Percentiles rank a stretch among this genome's conserved stretches.
Evolutionary conservation across 192 early-diverging fungal species (phyloP).

Genomic region (Gigaspora rosea): DNA sequence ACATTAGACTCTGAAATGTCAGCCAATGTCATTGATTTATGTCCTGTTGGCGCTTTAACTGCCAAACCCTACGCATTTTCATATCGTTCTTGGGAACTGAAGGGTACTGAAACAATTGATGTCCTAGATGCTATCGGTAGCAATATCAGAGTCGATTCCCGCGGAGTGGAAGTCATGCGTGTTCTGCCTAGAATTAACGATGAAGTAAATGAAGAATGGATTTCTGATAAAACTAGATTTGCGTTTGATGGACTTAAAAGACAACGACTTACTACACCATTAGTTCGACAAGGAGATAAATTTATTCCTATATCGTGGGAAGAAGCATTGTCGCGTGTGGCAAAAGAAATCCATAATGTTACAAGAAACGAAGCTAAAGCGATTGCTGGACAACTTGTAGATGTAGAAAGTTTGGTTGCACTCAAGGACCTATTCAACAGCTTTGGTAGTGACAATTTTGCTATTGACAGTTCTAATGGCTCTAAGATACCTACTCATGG

Average conservation of each 20-base stretch:
- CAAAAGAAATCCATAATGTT: slow-evolving; percentile 60
- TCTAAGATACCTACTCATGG: slow-evolving; percentile 52
- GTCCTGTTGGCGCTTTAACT: slow-evolving; percentile 97
- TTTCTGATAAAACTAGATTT: slow-evolving; percentile 97
- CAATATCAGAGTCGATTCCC: slow-evolving; percentile 94
- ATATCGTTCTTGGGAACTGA: slow-evolving; percentile 95
- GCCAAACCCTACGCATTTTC: slow-evolving; percentile 95
- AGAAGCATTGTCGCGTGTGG: slow-evolving; percentile 78
- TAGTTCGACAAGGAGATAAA: slow-evolving; percentile 79
- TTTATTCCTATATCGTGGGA: slow-evolving; percentile 87
- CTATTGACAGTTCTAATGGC: slow-evolving; percentile 66
- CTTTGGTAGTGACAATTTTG: slow-evolving; percentile 81
- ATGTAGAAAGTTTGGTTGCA: slow-evolving; percentile 91
- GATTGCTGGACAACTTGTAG: slow-evolving; percentile 89
- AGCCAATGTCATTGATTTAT: slow-evolving; percentile 96
- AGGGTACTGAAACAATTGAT: slow-evolving; percentile 94
- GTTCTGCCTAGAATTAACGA: slow-evolving; percentile 95
- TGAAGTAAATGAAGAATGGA: slow-evolving; percentile 99
- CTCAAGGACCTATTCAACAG: slow-evolving; percentile 95
- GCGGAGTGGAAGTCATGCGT: slow-evolving; percentile 96
- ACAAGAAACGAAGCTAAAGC: slow-evolving; percentile 71
- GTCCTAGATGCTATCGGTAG: slow-evolving; percentile 93
- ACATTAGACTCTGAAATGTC: slow-evolving; percentile 92
- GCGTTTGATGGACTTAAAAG: slow-evolving; percentile 94
- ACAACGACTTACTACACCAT: slow-evolving; percentile 91